Base-by-base conservation (phyloP, 208 protist species). In the Angomonas ambiguus region DNA sequence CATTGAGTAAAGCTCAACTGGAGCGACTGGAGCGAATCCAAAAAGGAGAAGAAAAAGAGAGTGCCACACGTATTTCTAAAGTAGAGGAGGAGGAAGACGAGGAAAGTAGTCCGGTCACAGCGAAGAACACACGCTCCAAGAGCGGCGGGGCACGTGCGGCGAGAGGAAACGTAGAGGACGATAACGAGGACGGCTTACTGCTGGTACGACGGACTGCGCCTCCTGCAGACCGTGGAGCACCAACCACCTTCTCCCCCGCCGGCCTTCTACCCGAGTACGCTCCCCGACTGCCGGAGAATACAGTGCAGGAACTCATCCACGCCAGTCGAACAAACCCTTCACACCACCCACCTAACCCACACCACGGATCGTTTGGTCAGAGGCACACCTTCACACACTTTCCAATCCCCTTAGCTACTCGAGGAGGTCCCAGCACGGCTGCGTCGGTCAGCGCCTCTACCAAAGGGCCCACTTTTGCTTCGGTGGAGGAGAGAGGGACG, bases 231-330 rank as follows among this genome's bases (percentile, higher is more conserved):
- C n/a, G n/a, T n/a, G n/a, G n/a, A n/a, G n/a, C n/a, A n/a, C n/a
- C n/a, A n/a, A n/a, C n/a, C n/a, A n/a, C n/a, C n/a, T n/a, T n/a
- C 64, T 25, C 48, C 56, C n/a, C 32, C 20, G 34, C 48, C 41
- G 56, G 34, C 69, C 22, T 24, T 41, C 67, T 70, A 10, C 28
- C 63, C 0, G 27, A 58, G 13, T 34, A 59, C 20, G 72, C 77
- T n/a, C 66, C 69, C 13, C 65, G 63, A 2, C 72, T 87, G 55
- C 67, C 71, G 2, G 48, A 53, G 4, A 82, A 87, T 41, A 84
- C 82, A 1, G 76, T 84, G 56, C 48, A 72, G 16, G 58, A 24
- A 51, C 80, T 60, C 48, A 70, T 53, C 45, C 4, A 8, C 18
- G 45, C 10, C 45, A 27, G 45, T 53, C 45, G 24, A 5, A 53